Conservation (phyloP, 2,329 filamentous ascomycete genomes). For the Magnaporthiopsis rhizophila region DNA sequence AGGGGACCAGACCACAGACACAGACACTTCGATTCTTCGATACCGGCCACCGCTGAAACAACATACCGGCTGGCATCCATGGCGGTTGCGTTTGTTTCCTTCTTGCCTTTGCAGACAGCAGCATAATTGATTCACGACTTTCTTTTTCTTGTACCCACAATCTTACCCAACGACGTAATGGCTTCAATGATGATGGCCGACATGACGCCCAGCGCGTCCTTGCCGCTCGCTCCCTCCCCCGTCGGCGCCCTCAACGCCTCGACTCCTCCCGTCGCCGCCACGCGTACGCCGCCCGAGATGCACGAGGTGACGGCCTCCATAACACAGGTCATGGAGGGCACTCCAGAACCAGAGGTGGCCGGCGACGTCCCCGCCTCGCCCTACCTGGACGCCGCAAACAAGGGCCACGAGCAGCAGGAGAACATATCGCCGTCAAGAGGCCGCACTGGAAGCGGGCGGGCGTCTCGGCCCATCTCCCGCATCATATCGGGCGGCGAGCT, state of each 20-base stretch:
- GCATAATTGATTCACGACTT: neutral
- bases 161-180: slow-evolving; percentile 17
- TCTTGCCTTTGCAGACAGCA: slow-evolving; percentile 1
- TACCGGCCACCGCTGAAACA: neutral
- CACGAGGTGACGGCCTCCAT: slow-evolving; percentile 25
- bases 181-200: slow-evolving; percentile 17
- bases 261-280: slow-evolving; percentile 20
- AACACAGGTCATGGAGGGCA: slow-evolving; percentile 7
- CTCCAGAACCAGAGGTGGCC: slow-evolving; percentile 9
- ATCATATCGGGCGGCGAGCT: slow-evolving; percentile 50
- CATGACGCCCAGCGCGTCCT: neutral
- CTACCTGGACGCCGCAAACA: slow-evolving; percentile 16
- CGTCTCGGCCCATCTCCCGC: slow-evolving; percentile 39
- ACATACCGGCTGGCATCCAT: neutral
- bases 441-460: slow-evolving; percentile 25
- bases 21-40: neutral
- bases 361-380: slow-evolving; percentile 21
- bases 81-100: neutral
- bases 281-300: slow-evolving; percentile 21
- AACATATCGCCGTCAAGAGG: slow-evolving; percentile 29
- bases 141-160: neutral
- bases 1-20: neutral
- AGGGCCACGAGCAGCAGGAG: slow-evolving; percentile 29
- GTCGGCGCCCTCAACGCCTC: slow-evolving; percentile 30
- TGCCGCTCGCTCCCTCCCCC: slow-evolving; percentile 30